A percentile compares a stretch with the other conserved stretches of the same genome.
These are phyloP conservation scores for Chaetomiaceae sp. DNA, from an alignment of 2,329 filamentous ascomycete species.

Conservation along the genomic window DNA sequence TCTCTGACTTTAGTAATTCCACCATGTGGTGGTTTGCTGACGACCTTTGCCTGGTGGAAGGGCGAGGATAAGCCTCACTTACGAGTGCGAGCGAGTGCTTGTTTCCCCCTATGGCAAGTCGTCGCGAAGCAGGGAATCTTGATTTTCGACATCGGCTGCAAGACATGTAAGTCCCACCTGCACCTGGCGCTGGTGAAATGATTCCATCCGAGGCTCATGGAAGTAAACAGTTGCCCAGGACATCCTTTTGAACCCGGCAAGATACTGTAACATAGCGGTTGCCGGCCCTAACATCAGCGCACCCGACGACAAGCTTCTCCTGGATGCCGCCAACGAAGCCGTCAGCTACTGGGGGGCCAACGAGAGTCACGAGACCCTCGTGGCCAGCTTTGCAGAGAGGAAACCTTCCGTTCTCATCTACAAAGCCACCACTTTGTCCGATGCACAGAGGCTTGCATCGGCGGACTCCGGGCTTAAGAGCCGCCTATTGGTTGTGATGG, in stretches of 20 bases:
- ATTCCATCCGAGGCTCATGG: neutral
- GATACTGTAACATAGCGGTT: neutral
- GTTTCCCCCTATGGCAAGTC: neutral
- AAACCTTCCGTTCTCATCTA: neutral
- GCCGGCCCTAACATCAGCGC: neutral
- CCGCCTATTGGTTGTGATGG: neutral
- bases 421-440: neutral
- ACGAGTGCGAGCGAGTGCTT: neutral
- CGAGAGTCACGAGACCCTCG: too few relatives aligned
- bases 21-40: too few relatives aligned
- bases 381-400: too few relatives aligned
- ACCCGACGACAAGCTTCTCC: neutral
- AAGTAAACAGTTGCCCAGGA: neutral
- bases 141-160: neutral
- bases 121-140: neutral
- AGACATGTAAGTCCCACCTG: neutral
- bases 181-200: too few relatives aligned
- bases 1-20: too few relatives aligned
- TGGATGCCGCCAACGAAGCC: too few relatives aligned
- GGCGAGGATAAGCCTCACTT: too few relatives aligned
- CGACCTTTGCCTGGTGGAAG: too few relatives aligned
- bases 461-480: too few relatives aligned
- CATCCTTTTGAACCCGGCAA: neutral
- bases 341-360: too few relatives aligned
- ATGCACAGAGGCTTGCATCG: neutral